Percentiles rank a stretch among this genome's conserved stretches.
phyloP scores from a whole-genome alignment of 345 rosid species.

The Acer campestre region DNA sequence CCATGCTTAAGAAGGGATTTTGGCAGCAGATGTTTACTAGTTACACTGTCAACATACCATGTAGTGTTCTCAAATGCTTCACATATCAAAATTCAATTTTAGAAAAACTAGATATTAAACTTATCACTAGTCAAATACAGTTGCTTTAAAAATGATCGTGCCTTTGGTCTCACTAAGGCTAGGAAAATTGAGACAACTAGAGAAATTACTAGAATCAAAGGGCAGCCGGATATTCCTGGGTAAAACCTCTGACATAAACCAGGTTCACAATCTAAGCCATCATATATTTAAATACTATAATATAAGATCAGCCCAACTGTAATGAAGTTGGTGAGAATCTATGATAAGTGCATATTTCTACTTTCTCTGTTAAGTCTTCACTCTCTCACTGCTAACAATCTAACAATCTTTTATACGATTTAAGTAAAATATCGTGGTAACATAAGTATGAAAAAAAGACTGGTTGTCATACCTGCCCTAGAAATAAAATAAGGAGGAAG shows the following conservation, averaged over 20 bases:
- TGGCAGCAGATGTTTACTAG: background rate
- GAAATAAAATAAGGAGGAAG: constrained; percentile 99
- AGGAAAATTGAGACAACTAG: background rate
- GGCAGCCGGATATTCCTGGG: background rate
- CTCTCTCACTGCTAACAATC: constrained; percentile 1
- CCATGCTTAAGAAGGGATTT: background rate
- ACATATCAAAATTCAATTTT: background rate
- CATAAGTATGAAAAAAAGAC: background rate
- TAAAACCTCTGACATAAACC: background rate
- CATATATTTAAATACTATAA: background rate
- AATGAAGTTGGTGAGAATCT: background rate
- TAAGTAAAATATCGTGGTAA: background rate
- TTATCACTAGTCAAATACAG: background rate
- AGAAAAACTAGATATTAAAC: background rate
- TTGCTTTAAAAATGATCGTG: background rate
- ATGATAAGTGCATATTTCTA: background rate
- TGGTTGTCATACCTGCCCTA: constrained; percentile 69
- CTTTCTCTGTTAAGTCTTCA: background rate
- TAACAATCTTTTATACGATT: background rate
- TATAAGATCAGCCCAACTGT: background rate
- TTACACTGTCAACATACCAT: background rate
- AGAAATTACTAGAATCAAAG: background rate
- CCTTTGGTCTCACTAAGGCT: background rate
- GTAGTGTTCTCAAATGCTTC: background rate
- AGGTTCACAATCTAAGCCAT: background rate